Conservation (phyloP, 306 rosid genomes). For the Amphicarpaea edgeworthii region DNA sequence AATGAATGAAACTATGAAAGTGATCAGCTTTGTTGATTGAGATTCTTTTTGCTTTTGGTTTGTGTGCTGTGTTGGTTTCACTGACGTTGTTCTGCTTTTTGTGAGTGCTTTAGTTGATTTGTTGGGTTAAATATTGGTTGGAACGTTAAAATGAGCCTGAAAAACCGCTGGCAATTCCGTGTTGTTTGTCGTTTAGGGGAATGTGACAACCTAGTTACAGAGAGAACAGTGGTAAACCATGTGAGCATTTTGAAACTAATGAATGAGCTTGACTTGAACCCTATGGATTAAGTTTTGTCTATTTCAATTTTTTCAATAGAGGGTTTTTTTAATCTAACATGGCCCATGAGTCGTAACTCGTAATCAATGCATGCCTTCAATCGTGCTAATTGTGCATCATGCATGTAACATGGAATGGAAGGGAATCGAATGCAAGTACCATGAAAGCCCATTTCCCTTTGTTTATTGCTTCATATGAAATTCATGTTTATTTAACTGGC, state of each 20-base stretch:
- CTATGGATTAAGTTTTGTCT: no score
- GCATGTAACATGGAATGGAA: no score
- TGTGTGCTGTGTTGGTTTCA: not conserved
- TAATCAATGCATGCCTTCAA: no score
- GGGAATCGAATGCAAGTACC: no score
- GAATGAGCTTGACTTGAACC: no score
- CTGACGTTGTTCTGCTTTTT: not conserved
- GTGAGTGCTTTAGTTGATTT: not conserved
- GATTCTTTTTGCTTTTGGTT: not conserved
- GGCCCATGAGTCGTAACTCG: no score
- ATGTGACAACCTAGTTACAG: constrained; percentile 2
- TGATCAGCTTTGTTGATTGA: not conserved
- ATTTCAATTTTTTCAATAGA: no score
- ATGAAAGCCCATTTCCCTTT: no score
- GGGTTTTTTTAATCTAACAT: no score
- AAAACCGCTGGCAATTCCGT: constrained; percentile 7
- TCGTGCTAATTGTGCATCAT: no score
- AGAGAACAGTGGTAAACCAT: constrained; percentile 1
- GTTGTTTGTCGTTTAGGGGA: constrained; percentile 10
- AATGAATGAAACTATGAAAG: not conserved
- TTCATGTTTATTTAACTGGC: no score
- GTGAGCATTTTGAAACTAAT: not conserved
- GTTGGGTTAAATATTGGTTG: not conserved
- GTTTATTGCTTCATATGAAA: no score
- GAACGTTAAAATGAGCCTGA: not conserved